phyloP scores from a whole-genome alignment of 164 flowering plant species.

The Annona squamosa region DNA sequence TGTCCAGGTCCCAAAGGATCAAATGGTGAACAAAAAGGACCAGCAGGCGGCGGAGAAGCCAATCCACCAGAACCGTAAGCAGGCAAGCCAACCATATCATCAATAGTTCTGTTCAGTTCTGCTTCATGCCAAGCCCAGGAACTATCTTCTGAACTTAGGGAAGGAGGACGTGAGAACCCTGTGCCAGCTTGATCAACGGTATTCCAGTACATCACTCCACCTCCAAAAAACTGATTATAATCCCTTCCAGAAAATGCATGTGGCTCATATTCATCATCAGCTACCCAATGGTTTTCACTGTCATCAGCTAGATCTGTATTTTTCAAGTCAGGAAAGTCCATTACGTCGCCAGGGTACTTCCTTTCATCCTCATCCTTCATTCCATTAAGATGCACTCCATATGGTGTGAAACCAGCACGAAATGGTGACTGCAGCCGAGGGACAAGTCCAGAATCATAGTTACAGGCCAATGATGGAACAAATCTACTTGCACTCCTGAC shows the following conservation, averaged over 20 bases:
- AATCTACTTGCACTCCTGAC: constrained; percentile 47
- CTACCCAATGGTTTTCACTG: constrained; percentile 60
- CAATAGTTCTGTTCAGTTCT: constrained; percentile 78
- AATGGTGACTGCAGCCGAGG: constrained; percentile 49
- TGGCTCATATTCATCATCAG: constrained; percentile 80
- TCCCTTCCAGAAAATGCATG: constrained; percentile 75
- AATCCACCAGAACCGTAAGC: constrained; percentile 82
- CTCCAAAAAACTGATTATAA: constrained; percentile 90
- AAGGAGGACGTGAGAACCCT: constrained; percentile 89
- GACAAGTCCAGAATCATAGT: constrained; percentile 63
- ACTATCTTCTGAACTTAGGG: constrained; percentile 95
- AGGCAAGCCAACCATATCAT: constrained; percentile 75
- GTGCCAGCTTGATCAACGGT: constrained; percentile 69
- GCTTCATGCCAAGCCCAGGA: constrained; percentile 98
- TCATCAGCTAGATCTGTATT: constrained; percentile 53
- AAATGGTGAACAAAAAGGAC: constrained; percentile 85
- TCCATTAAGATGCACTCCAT: constrained; percentile 35
- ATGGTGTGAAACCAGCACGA: constrained; percentile 39
- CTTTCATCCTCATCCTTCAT: constrained; percentile 44
- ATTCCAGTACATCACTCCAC: constrained; percentile 98
- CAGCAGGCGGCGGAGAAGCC: constrained; percentile 85
- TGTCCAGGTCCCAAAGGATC: constrained; percentile 68
- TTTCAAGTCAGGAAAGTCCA: constrained; percentile 41
- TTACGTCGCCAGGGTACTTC: constrained; percentile 40
- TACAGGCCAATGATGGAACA: constrained; percentile 49